Percentiles rank a stretch among this genome's conserved stretches.
These are phyloP conservation scores for Thuja plicata DNA, from an alignment of 83 land plant genomes.

Conservation along the genomic window DNA sequence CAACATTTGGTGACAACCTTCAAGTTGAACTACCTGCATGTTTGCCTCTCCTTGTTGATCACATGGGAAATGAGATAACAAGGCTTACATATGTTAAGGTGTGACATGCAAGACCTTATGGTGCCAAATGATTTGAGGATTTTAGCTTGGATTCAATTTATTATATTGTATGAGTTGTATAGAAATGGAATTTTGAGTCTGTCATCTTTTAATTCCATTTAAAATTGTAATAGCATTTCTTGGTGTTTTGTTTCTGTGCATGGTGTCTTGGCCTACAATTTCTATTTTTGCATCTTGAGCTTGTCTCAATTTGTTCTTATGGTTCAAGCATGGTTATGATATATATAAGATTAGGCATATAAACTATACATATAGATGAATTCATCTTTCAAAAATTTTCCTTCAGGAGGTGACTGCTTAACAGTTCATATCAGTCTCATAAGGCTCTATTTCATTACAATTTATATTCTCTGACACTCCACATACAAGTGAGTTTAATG, in stretches of 20 bases:
- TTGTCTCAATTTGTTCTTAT: neutral
- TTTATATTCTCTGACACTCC: neutral
- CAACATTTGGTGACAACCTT: conserved; percentile 93
- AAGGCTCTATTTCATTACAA: neutral
- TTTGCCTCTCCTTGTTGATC: conserved; percentile 89
- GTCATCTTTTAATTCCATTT: neutral
- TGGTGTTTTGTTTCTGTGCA: neutral
- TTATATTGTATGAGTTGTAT: neutral
- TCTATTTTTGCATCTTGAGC: neutral
- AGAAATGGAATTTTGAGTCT: neutral
- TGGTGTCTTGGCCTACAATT: neutral
- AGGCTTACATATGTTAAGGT: conserved; percentile 98
- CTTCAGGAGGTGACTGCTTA: neutral
- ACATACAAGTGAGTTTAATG: neutral
- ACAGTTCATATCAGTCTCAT: neutral
- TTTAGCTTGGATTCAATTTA: neutral
- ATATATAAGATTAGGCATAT: neutral
- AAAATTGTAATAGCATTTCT: neutral
- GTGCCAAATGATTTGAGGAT: neutral
- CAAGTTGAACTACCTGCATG: conserved; percentile 66
- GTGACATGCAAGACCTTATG: neutral
- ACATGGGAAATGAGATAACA: conserved; percentile 97
- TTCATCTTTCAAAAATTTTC: neutral
- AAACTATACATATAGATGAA: neutral
- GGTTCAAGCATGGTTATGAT: neutral